Percentiles rank a stretch among this genome's conserved stretches.
Conservation (phyloP, 2,329 filamentous ascomycete species). For the Cadophora gregata region DNA sequence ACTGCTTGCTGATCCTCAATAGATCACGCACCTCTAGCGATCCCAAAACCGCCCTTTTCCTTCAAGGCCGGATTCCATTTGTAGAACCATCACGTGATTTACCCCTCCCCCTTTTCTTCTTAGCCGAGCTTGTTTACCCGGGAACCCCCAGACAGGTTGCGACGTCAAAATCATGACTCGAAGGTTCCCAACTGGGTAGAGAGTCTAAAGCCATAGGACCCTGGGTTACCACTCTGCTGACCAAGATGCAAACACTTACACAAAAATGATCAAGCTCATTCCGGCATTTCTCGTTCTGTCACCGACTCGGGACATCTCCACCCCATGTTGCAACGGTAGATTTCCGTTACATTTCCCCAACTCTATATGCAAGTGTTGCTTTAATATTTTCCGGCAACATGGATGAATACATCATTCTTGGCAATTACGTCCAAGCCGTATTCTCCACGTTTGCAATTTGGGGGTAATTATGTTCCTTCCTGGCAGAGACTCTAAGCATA, state of each 20-base stretch:
- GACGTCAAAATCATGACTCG: background rate
- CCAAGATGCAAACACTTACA: too few species aligned
- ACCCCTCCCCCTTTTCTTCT: background rate
- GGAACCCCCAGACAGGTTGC: background rate
- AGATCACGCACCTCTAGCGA: too few species aligned
- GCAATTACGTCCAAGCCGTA: background rate
- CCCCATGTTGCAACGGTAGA: conserved; percentile 1
- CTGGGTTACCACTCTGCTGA: too few species aligned
- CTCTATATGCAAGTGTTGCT: background rate
- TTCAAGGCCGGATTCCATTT: too few species aligned
- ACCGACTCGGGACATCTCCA: background rate
- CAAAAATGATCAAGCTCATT: conserved; percentile 5
- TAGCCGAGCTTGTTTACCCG: background rate
- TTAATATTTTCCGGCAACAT: background rate
- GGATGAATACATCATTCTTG: background rate
- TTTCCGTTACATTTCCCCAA: background rate
- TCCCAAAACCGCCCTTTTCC: too few species aligned
- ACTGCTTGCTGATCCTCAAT: too few species aligned
- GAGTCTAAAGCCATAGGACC: too few species aligned
- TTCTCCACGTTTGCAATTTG: conserved; percentile 6
- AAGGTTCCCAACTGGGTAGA: too few species aligned
- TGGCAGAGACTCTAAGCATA: conserved; percentile 8
- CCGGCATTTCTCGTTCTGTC: background rate
- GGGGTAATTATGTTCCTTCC: background rate
- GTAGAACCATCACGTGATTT: background rate